Evolutionary conservation across 352 stramenopile genomes (phyloP).

Genomic region (Globisporangium orthogonon): DNA sequence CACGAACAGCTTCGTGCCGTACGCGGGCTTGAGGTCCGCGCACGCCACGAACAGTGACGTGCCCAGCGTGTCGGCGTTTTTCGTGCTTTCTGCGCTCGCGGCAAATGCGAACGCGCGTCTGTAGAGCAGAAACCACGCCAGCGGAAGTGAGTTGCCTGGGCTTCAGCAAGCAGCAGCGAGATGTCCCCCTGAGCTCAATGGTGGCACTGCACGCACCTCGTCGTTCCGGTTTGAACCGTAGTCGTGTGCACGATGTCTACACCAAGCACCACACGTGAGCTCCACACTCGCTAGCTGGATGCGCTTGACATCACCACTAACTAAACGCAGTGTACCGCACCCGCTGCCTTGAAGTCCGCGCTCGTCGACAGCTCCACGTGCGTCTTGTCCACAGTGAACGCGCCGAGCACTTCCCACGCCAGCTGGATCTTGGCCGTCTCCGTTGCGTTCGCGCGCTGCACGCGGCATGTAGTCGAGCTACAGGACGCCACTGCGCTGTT

Average conservation of each 20-base stretch:
- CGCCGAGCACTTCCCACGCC: slow-evolving; percentile 74
- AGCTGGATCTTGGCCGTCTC: slow-evolving; percentile 48
- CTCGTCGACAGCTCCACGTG: slow-evolving; percentile 57
- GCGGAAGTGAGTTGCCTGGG: neutral
- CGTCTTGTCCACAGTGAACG: slow-evolving; percentile 69
- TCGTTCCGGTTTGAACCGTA: slow-evolving; percentile 34
- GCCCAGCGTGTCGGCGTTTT: slow-evolving; percentile 40
- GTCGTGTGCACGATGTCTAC: slow-evolving; percentile 45
- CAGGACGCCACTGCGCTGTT: slow-evolving; percentile 42
- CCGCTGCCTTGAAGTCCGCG: slow-evolving; percentile 29
- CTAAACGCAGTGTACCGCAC: slow-evolving; percentile 7
- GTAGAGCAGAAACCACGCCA: neutral
- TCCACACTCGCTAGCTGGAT: neutral
- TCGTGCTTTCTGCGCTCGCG: slow-evolving; percentile 18
- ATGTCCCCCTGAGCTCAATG: neutral
- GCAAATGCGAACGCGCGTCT: slow-evolving; percentile 61
- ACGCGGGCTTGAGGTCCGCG: slow-evolving; percentile 28
- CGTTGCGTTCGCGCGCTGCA: slow-evolving; percentile 17
- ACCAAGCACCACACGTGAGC: neutral
- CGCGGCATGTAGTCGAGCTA: slow-evolving; percentile 28
- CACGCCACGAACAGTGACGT: slow-evolving; percentile 72
- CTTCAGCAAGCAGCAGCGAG: neutral
- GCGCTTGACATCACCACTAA: neutral
- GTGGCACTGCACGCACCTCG: slow-evolving; percentile 19
- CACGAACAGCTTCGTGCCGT: slow-evolving; percentile 40